phyloP scores from a whole-genome alignment of 768 basidiomycete genomes.

The Boletus fagicola region DNA sequence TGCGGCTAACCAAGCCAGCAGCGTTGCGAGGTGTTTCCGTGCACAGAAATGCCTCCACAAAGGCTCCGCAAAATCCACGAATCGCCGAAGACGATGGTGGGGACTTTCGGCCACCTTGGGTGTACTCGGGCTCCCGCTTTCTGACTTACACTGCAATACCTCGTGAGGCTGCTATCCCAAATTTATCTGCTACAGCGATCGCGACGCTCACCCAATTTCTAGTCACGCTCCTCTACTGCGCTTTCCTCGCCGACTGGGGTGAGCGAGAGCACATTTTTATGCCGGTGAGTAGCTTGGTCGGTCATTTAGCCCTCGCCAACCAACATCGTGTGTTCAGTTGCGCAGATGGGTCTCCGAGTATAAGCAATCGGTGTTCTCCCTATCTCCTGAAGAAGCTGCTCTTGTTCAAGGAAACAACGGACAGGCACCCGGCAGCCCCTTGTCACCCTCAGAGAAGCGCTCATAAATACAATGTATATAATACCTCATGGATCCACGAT shows the following conservation, averaged over 20 bases:
- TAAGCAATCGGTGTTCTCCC: slow-evolving; percentile 52
- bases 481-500: background rate
- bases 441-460: slow-evolving; percentile 5
- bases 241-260: slow-evolving; percentile 67
- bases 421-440: background rate
- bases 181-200: background rate
- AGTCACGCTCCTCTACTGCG: slow-evolving; percentile 56
- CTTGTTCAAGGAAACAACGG: slow-evolving; percentile 17
- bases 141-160: slow-evolving; percentile 57
- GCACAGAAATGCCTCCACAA: slow-evolving; percentile 18
- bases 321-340: slow-evolving; percentile 35
- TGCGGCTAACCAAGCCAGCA: slow-evolving; percentile 5
- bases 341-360: slow-evolving; percentile 56
- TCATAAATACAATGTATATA: background rate
- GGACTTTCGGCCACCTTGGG: slow-evolving; percentile 63
- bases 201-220: slow-evolving; percentile 6
- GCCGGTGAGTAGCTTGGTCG: slow-evolving; percentile 45
- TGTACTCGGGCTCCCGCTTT: slow-evolving; percentile 50
- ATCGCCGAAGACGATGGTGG: slow-evolving; percentile 17
- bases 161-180: slow-evolving; percentile 36
- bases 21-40: background rate
- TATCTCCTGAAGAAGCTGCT: slow-evolving; percentile 54
- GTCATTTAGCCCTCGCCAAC: background rate
- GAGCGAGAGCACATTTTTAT: slow-evolving; percentile 71
- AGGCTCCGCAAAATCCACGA: slow-evolving; percentile 6